Conservation (phyloP, 768 basidiomycete genomes). For the Hortiboletus campestris region DNA sequence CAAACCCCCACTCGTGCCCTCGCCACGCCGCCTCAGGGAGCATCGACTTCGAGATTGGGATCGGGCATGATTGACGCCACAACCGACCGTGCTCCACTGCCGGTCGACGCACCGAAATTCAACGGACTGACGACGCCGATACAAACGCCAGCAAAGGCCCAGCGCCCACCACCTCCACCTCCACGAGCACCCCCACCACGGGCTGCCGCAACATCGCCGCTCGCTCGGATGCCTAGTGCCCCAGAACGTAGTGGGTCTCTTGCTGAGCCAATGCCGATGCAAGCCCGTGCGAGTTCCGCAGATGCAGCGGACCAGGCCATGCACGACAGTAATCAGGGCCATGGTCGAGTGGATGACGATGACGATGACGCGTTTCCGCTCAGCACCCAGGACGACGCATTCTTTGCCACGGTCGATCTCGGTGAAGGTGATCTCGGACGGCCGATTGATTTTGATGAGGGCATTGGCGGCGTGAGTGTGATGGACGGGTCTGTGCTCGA, state of each 20-base stretch:
- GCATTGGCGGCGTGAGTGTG: conserved; percentile 18
- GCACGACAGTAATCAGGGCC: background rate
- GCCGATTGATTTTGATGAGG: conserved; percentile 42
- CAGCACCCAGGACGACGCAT: conserved; percentile 65
- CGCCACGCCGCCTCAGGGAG: background rate
- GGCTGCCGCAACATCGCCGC: conserved; percentile 7
- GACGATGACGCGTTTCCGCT: conserved; percentile 45
- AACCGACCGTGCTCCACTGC: background rate
- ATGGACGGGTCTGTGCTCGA: conserved; percentile 7
- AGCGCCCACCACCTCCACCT: conserved; percentile 24
- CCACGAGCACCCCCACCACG: conserved; percentile 4
- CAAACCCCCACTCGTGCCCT: background rate
- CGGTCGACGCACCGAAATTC: background rate
- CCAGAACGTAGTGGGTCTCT: conserved; percentile 16
- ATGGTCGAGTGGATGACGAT: conserved; percentile 28
- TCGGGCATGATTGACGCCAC: background rate
- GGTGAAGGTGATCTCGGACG: conserved; percentile 41
- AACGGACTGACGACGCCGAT: conserved; percentile 34
- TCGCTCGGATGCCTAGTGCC: conserved; percentile 8
- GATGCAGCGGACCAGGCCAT: conserved; percentile 1
- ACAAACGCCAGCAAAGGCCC: conserved; percentile 34
- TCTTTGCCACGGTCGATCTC: conserved; percentile 57
- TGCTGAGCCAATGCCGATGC: background rate
- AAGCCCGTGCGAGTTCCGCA: background rate
- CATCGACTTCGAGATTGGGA: background rate